These are phyloP conservation scores for Eremomyces bilateralis DNA, from an alignment of 495 filamentous ascomycete genomes.

Conservation along the genomic window DNA sequence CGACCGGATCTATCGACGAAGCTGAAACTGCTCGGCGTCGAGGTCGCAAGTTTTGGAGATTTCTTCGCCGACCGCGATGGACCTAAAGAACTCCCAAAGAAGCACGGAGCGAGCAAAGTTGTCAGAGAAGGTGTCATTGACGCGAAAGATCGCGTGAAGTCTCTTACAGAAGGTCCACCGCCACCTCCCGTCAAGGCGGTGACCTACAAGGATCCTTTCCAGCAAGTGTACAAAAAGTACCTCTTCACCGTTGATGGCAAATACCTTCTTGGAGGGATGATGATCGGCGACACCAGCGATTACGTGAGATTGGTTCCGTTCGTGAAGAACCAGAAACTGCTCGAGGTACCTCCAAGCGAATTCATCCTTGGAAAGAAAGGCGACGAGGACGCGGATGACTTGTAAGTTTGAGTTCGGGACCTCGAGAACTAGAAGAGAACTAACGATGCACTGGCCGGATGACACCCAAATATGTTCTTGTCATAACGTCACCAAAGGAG, in stretches of 20 bases:
- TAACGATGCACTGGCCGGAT: no score
- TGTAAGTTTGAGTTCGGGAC: constrained; percentile 23
- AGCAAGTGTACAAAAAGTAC: constrained; percentile 92
- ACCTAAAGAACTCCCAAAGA: constrained; percentile 46
- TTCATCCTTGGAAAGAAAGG: constrained; percentile 73
- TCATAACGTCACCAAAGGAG: constrained; percentile 86
- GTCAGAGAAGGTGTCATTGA: constrained; percentile 18
- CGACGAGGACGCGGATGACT: constrained; percentile 48
- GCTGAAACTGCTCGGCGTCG: constrained; percentile 78
- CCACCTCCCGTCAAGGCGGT: constrained; percentile 56
- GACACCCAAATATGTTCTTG: constrained; percentile 90
- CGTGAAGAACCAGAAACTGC: constrained; percentile 66
- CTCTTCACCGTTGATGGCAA: constrained; percentile 85
- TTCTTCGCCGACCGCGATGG: constrained; percentile 90
- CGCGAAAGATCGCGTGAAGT: constrained; percentile 23
- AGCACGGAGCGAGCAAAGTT: constrained; percentile 13
- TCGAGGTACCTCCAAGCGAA: constrained; percentile 67
- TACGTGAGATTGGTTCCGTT: constrained; percentile 90
- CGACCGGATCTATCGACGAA: constrained; percentile 85
- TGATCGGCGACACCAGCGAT: constrained; percentile 90
- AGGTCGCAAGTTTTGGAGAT: constrained; percentile 89
- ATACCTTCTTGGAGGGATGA: constrained; percentile 88
- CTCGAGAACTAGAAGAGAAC: constrained; percentile 23
- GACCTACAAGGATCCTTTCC: constrained; percentile 84
- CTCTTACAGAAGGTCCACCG: constrained; percentile 29